phyloP scores from a whole-genome alignment of 768 basidiomycete genomes.

The Tricholoma sp. region DNA sequence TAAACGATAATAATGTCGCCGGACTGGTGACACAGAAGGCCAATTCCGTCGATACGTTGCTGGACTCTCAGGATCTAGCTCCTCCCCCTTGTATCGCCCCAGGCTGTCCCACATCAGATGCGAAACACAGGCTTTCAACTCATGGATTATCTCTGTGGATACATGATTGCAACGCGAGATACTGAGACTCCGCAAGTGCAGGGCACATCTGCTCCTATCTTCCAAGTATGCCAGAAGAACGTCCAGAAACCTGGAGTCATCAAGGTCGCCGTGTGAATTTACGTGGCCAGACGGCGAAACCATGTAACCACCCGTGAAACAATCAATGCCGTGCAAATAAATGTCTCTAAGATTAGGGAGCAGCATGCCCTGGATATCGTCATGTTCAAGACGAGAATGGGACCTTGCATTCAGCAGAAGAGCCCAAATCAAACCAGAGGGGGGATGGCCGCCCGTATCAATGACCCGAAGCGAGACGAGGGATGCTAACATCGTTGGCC shows the following conservation, averaged over 20 bases:
- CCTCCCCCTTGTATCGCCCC: slow-evolving; percentile 22
- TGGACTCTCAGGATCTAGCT: slow-evolving; percentile 14
- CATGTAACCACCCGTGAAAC: slow-evolving; percentile 37
- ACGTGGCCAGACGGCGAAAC: slow-evolving; percentile 22
- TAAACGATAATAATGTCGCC: slow-evolving; percentile 30
- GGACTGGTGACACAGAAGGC: slow-evolving; percentile 5
- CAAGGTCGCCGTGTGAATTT: slow-evolving; percentile 31
- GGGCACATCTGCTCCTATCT: slow-evolving; percentile 22
- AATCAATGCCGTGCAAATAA: slow-evolving; percentile 34
- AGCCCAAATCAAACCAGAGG: slow-evolving; percentile 36
- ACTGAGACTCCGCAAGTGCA: slow-evolving; percentile 29
- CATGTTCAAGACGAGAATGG: slow-evolving; percentile 21
- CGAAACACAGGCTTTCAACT: slow-evolving; percentile 22
- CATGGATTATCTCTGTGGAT: slow-evolving; percentile 17
- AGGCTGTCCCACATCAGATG: slow-evolving; percentile 29
- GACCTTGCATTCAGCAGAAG: slow-evolving; percentile 31
- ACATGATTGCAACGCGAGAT: slow-evolving; percentile 29
- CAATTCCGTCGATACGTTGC: slow-evolving; percentile 26
- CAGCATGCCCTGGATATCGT: slow-evolving; percentile 21
- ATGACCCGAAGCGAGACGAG: slow-evolving; percentile 29
- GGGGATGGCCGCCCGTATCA: slow-evolving; percentile 31
- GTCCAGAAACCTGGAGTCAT: slow-evolving; percentile 38
- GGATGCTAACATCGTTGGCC: slow-evolving; percentile 25
- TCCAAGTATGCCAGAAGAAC: slow-evolving; percentile 28
- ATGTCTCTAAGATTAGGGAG: slow-evolving; percentile 31